phyloP scores from a whole-genome alignment of 352 stramenopile species.

The Proteromonas lacertae region DNA sequence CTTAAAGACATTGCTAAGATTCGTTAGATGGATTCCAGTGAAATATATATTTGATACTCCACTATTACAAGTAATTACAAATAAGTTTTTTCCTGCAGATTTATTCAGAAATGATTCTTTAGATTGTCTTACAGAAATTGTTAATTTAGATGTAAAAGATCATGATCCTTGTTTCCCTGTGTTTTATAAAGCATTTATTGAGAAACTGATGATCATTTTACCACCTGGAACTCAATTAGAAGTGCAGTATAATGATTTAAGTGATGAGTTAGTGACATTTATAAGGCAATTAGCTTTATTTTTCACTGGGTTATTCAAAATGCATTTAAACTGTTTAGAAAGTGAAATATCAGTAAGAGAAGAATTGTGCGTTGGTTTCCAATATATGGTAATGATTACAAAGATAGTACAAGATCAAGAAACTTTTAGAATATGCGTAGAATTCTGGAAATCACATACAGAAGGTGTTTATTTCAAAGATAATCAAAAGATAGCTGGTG shows the following conservation, averaged over 20 bases:
- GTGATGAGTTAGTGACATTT: slow-evolving; percentile 75
- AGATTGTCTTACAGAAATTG: slow-evolving; percentile 89
- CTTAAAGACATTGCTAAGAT: slow-evolving; percentile 75
- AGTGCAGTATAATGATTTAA: slow-evolving; percentile 44
- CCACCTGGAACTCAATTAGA: slow-evolving; percentile 31
- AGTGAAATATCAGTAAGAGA: slow-evolving; percentile 46
- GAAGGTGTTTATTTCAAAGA: slow-evolving; percentile 62
- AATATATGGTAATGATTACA: slow-evolving; percentile 41
- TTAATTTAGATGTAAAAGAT: slow-evolving; percentile 52
- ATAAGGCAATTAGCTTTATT: slow-evolving; percentile 84
- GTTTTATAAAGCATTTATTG: slow-evolving; percentile 66
- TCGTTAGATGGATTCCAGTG: slow-evolving; percentile 87
- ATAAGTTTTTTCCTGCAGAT: background rate
- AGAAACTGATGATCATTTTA: slow-evolving; percentile 39
- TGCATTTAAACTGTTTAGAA: slow-evolving; percentile 73
- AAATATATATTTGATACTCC: slow-evolving; percentile 75
- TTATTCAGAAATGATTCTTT: slow-evolving; percentile 54
- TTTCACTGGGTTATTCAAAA: slow-evolving; percentile 29
- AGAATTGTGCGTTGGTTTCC: slow-evolving; percentile 42
- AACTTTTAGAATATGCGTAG: slow-evolving; percentile 93
- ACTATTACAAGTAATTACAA: background rate
- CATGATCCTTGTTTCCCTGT: too few species aligned
- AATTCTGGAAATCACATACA: slow-evolving; percentile 83
- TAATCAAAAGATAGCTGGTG: slow-evolving; percentile 7
- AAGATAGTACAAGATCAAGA: slow-evolving; percentile 56